phyloP scores from a whole-genome alignment of 2,329 filamentous ascomycete species.

The Penicillium sp. region DNA sequence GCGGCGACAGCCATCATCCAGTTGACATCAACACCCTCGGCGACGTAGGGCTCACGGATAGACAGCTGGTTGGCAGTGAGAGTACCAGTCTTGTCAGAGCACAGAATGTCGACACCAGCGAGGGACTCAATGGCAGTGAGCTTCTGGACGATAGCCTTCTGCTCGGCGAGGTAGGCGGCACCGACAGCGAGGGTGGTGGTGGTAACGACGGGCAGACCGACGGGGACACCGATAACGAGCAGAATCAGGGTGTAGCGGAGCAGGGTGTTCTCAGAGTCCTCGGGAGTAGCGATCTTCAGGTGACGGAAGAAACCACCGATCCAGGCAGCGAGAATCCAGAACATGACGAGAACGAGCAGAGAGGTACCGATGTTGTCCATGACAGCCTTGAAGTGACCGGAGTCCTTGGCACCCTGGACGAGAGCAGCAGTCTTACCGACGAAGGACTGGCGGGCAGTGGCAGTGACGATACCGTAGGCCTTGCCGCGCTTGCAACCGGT shows the following conservation, averaged over 20 bases:
- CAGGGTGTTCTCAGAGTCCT: conserved; percentile 63
- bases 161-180: conserved; percentile 74
- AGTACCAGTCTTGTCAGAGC: conserved; percentile 81
- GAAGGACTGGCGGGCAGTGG: conserved; percentile 71
- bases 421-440: conserved; percentile 74
- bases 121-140: conserved; percentile 76
- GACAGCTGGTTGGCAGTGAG: conserved; percentile 64
- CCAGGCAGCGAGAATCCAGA: conserved; percentile 74
- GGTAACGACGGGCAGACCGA: conserved; percentile 77
- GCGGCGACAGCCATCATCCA: conserved; percentile 84
- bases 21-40: conserved; percentile 75
- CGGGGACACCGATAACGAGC: conserved; percentile 76
- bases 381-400: conserved; percentile 79
- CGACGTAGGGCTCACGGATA: conserved; percentile 75
- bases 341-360: conserved; percentile 74
- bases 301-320: conserved; percentile 78
- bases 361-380: conserved; percentile 79
- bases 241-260: conserved; percentile 70
- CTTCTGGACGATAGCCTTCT: conserved; percentile 79
- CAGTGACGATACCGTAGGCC: conserved; percentile 68
- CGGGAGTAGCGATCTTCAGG: conserved; percentile 57
- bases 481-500: conserved; percentile 81
- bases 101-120: conserved; percentile 74
- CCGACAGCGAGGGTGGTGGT: conserved; percentile 77
- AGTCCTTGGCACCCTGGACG: conserved; percentile 73